Conservation (phyloP, 2,329 filamentous ascomycete species). For the Penicillium sp. region DNA sequence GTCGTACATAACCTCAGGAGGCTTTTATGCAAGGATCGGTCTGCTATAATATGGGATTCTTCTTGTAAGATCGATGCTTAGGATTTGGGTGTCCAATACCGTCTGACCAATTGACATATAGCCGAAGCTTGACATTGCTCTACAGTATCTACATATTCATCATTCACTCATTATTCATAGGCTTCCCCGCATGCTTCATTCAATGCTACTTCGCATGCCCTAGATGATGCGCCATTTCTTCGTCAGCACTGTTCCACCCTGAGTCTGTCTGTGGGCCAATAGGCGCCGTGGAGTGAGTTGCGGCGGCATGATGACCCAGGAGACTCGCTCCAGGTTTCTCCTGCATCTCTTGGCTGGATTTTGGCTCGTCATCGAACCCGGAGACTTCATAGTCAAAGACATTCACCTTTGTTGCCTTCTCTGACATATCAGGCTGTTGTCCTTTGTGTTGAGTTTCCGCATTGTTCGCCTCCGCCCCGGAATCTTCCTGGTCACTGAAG, state of each 20-base stretch:
- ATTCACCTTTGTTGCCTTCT: slow-evolving; percentile 23
- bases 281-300: slow-evolving; percentile 7
- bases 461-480: slow-evolving; percentile 1
- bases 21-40: background rate
- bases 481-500: slow-evolving; percentile 4
- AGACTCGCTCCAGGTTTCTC: slow-evolving; percentile 26
- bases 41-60: background rate
- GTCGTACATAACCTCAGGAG: background rate
- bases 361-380: slow-evolving; percentile 29
- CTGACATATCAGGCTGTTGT: slow-evolving; percentile 1
- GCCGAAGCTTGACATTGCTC: background rate
- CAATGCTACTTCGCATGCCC: slow-evolving; percentile 7
- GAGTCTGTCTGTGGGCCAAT: slow-evolving; percentile 6
- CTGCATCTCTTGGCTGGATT: slow-evolving; percentile 33
- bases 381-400: slow-evolving; percentile 35
- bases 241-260: slow-evolving; percentile 7
- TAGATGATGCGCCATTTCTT: slow-evolving; percentile 11
- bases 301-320: slow-evolving; percentile 12
- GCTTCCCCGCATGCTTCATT: background rate
- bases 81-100: background rate
- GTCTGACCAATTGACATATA: no score
- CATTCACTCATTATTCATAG: slow-evolving; percentile 17
- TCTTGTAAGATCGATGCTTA: background rate
- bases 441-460: background rate
- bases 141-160: slow-evolving; percentile 7